Evolutionary conservation across 2,329 filamentous ascomycete genomes (phyloP).

Genomic region (Aspergillus fumigatiaffinis): DNA sequence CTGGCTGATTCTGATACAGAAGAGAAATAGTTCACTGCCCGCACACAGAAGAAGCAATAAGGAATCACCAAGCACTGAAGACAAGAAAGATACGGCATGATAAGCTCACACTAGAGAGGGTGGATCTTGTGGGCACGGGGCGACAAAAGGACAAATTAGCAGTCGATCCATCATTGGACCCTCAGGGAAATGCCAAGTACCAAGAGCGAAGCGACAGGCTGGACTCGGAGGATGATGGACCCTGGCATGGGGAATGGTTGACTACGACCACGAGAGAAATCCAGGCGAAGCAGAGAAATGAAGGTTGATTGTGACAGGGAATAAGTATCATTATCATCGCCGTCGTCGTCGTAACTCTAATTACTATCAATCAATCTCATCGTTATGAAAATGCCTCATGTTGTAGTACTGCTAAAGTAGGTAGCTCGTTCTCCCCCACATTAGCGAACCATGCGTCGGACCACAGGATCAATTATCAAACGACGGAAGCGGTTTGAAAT

Average conservation of each 20-base stretch:
- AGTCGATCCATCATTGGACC: too few species aligned
- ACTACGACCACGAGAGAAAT: too few species aligned
- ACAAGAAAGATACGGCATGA: not conserved
- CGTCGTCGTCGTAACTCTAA: too few species aligned
- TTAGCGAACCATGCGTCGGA: not conserved
- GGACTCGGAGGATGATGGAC: too few species aligned
- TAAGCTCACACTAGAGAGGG: not conserved
- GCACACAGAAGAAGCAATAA: not conserved
- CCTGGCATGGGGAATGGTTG: not conserved
- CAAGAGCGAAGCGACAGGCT: too few species aligned
- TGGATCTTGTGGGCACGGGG: not conserved
- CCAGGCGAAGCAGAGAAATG: not conserved
- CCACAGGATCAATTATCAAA: not conserved
- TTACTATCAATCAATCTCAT: too few species aligned
- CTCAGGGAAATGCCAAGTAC: too few species aligned
- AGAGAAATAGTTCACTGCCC: not conserved
- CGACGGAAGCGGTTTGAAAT: not conserved
- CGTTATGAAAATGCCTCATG: too few species aligned
- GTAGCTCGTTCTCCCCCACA: not conserved
- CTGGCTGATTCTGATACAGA: too few species aligned
- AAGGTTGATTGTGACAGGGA: not conserved
- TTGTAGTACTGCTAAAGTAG: not conserved
- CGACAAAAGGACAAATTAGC: too few species aligned
- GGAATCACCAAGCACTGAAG: not conserved
- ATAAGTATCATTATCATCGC: too few species aligned